Evolutionary conservation across 139 green algal species (phyloP), one percentile per base, ranked within the genome.

Genomic region (Picochlorum sp.): DNA sequence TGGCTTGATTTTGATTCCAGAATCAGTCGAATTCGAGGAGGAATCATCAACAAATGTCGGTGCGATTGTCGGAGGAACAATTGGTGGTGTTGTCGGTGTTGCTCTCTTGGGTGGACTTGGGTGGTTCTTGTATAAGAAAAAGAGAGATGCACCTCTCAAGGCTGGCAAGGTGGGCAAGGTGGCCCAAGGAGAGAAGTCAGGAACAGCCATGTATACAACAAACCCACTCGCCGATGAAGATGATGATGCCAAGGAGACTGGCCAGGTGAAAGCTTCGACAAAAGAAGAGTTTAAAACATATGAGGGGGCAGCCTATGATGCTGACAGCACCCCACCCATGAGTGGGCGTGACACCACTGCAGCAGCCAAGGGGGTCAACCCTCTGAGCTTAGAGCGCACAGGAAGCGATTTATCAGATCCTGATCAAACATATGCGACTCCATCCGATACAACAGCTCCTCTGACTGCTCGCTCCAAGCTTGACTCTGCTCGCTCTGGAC

Each of bases 1-100:
- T 4, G 68, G 68, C 11, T 34, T 74, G 21, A 61, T 26, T 24
- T 38, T 74, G 37, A 47, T 49, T 14, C n/a, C 45, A 21, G 56
- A 63, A 9, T 73, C 66, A 13, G 20, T 73, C 7, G 26, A 26
- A 20, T 63, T 55, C 16, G 20, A 21, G 26, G 44, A 47, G 30
- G 49, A 65, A 3, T 30, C 59, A 11, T n/a, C 23, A 44, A 52
- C 65, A 5, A 62, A 52, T 28, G 41, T 30, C 57, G 68, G 68
- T 28, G 68, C 68, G 0, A 74, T 74, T 20, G 68, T 68, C 2
- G 68, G 50, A 24, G 62, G 62, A 38, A 50, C 62, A 4, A 56
- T 64, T 6, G 68, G 41, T 6, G 50, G 55, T 13, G 61, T 57
- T 4, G 61, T n/a, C 2, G 4, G 49, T 5, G 8, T 74, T 60